Base-by-base conservation (phyloP, 129 eudicot species). In the Silybum marianum region DNA sequence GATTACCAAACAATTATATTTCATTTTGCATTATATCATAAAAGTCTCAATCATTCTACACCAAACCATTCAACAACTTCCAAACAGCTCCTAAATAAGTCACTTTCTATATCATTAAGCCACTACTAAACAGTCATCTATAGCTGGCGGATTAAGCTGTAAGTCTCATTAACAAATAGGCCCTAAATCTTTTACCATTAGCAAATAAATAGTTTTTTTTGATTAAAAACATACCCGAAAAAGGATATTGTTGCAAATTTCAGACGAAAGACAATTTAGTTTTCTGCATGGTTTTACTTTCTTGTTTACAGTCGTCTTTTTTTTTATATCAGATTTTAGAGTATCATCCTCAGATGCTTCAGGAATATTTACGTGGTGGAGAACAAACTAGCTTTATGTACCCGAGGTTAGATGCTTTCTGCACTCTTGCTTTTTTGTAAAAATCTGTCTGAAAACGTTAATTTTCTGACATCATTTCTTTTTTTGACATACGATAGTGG, bases 341-440 rank as follows among this genome's bases (percentile, higher is more conserved):
- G 89, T 95, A 95, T 86, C 99, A 95, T 84, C 99, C 99, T 9
- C 94, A 95, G 80, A 92, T 95, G 96, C 97, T 95, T 85, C 86
- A 92, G 85, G 99, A 95, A 75, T 88, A 95, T 84, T 88, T 86
- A 78, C 91, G 90, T 24, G 97, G 97, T 72, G 94, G 90, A 85
- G 97, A 92, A 67, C 97, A 90, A 78, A 95, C 97, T 76, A 95
- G 97, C 85, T 95, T 95, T 78, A 92, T 95, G 97, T 95, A 95
- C 88, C 99, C 99, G 48, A 95, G 99, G 98, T 95, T 34, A 85
- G 84, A 42, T 65, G 70, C 83, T 48, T 82, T 23, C 32, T 81
- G 38, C 12, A 8, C 77, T 60, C 13, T 19, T 28, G 71, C 3
- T 28, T 68, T 1, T 38, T 68, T 28, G 7, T 28, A 11, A 3